Conservation (phyloP, 371 early-diverging fungal genomes). For the Fennellomyces sp. region DNA sequence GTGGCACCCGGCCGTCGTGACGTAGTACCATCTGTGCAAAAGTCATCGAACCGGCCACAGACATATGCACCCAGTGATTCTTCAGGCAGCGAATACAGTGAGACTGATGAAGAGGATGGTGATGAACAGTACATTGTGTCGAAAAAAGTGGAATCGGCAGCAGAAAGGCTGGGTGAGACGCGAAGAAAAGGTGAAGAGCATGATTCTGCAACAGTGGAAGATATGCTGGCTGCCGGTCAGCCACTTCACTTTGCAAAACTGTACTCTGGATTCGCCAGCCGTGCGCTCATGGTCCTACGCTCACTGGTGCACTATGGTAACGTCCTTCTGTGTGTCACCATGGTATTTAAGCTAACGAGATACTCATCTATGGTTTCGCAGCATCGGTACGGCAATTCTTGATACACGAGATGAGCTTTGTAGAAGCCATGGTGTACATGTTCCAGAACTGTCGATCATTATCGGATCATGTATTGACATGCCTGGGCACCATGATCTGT, state of each 20-base stretch:
- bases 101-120: slow-evolving; percentile 9
- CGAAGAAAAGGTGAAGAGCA: slow-evolving; percentile 28
- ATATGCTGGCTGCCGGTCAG: slow-evolving; percentile 9
- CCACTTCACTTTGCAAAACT: slow-evolving; percentile 19
- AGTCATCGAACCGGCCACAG: background rate
- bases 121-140: slow-evolving; percentile 8
- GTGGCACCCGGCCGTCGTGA: background rate
- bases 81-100: background rate
- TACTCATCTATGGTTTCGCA: background rate
- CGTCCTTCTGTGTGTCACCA: too few relatives aligned
- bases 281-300: slow-evolving; percentile 31
- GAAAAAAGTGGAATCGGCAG: slow-evolving; percentile 27
- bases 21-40: background rate
- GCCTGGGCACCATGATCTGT: slow-evolving; percentile 34
- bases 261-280: slow-evolving; percentile 34
- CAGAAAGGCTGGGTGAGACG: slow-evolving; percentile 31
- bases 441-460: slow-evolving; percentile 30
- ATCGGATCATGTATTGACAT: slow-evolving; percentile 33
- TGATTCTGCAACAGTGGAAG: slow-evolving; percentile 20
- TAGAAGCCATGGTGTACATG: slow-evolving; percentile 38
- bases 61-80: slow-evolving; percentile 2
- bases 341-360: background rate
- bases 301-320: slow-evolving; percentile 38
- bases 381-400: slow-evolving; percentile 36
- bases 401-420: slow-evolving; percentile 31